Conservation (phyloP, 2,329 filamentous ascomycete species). For the Elsinoe batatas region DNA sequence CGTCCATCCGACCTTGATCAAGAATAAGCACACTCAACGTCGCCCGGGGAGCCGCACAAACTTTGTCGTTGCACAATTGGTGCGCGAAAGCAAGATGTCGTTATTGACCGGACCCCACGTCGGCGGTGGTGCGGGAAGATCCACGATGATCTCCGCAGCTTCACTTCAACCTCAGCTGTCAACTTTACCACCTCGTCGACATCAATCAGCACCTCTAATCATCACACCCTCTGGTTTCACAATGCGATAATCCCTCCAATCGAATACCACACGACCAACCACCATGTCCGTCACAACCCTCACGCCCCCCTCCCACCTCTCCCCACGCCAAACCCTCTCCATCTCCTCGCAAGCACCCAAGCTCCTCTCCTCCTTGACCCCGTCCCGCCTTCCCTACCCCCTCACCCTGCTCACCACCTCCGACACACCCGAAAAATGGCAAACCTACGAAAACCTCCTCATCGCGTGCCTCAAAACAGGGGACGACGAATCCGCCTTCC, state of each 20-base stretch:
- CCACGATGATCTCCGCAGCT: constrained; percentile 8
- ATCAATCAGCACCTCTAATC: background rate
- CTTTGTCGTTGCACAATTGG: too few relatives aligned
- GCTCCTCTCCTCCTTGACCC: constrained; percentile 29
- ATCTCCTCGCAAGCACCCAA: constrained; percentile 39
- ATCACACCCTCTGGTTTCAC: background rate
- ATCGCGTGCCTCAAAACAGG: constrained; percentile 74
- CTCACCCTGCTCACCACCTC: constrained; percentile 41
- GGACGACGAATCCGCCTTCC: constrained; percentile 66
- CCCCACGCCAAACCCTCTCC: constrained; percentile 32
- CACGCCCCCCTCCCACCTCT: constrained; percentile 31
- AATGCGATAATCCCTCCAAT: constrained; percentile 1
- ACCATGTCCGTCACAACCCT: constrained; percentile 30
- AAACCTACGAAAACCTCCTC: constrained; percentile 76
- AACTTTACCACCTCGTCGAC: background rate
- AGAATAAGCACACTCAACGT: too few relatives aligned
- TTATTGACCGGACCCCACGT: background rate
- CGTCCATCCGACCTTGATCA: background rate
- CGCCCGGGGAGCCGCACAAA: too few relatives aligned
- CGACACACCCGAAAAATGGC: constrained; percentile 76
- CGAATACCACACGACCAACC: background rate
- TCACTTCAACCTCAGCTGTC: background rate
- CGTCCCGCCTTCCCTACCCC: constrained; percentile 36
- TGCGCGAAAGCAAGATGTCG: background rate
- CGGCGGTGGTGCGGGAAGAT: background rate